phyloP scores from a whole-genome alignment of 805 yeast species.

The Yarrowia sp. region DNA sequence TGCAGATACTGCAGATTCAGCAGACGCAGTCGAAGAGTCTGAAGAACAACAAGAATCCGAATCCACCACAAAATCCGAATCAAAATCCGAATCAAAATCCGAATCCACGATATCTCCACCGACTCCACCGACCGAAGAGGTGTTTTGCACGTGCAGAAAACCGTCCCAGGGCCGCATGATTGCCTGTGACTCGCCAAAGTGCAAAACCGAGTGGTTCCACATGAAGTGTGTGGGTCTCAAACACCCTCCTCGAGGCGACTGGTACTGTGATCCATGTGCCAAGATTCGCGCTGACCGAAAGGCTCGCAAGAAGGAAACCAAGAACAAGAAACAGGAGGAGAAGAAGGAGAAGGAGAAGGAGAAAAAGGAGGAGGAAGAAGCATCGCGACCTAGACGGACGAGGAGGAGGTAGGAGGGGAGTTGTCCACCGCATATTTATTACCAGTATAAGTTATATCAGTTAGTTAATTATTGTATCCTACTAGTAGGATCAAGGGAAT shows the following conservation, averaged over 20 bases:
- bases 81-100: too few species aligned
- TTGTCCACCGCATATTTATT: not conserved
- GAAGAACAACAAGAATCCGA: not conserved
- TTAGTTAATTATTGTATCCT: not conserved
- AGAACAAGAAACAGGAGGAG: not conserved
- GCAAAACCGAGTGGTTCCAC: constrained; percentile 91
- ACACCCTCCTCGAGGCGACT: constrained; percentile 73
- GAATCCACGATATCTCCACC: not conserved
- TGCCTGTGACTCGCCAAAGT: constrained; percentile 78
- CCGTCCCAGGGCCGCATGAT: constrained; percentile 73
- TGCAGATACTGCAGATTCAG: not conserved
- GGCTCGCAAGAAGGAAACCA: not conserved
- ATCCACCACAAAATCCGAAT: not conserved
- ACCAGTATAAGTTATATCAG: not conserved
- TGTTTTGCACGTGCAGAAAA: constrained; percentile 49
- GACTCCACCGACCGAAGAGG: constrained; percentile 5
- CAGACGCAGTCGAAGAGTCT: not conserved
- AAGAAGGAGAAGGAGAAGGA: not conserved
- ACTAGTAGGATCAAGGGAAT: too few species aligned
- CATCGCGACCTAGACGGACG: not conserved
- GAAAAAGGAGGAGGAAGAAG: not conserved
- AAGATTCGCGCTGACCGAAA: not conserved
- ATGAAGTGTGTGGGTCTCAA: constrained; percentile 79
- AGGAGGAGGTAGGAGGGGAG: too few species aligned
- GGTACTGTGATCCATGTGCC: constrained; percentile 66